Percentiles rank a stretch among this genome's conserved stretches.
phyloP scores from a whole-genome alignment of 2,329 filamentous ascomycete species.

The Exophiala viscosa region DNA sequence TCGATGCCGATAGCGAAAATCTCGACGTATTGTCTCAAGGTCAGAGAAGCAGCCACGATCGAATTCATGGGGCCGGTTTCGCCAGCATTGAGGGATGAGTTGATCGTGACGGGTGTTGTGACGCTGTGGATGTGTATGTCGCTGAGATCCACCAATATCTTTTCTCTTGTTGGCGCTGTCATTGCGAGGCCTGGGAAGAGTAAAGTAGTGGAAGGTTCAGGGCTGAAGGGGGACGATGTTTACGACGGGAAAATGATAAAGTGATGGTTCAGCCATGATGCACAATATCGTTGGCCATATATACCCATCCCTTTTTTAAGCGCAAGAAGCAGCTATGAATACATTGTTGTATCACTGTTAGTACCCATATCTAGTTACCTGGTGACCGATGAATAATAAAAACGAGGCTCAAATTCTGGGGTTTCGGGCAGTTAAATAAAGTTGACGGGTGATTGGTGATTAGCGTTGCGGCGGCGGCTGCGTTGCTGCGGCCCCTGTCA shows the following conservation, averaged over 20 bases:
- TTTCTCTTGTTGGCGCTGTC: conserved; percentile 29
- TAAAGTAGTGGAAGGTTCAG: conserved; percentile 5
- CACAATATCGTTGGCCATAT: too few relatives aligned
- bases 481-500: too few relatives aligned
- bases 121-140: conserved; percentile 32
- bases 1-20: conserved; percentile 32
- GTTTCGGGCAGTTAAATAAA: too few relatives aligned
- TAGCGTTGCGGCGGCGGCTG: too few relatives aligned
- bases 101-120: conserved; percentile 31
- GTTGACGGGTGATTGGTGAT: too few relatives aligned
- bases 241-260: background rate
- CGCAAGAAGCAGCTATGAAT: too few relatives aligned
- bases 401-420: too few relatives aligned
- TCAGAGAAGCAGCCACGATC: conserved; percentile 31
- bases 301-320: too few relatives aligned
- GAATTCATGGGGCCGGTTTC: conserved; percentile 26
- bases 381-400: too few relatives aligned
- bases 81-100: conserved; percentile 30
- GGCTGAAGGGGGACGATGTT: background rate
- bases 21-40: conserved; percentile 27
- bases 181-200: conserved; percentile 26
- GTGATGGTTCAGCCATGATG: background rate
- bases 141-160: conserved; percentile 28
- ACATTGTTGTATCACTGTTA: too few relatives aligned
- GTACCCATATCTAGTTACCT: too few relatives aligned